Evolutionary conservation across 345 rosid genomes (phyloP), one percentile per base, ranked within the genome.

Genomic region (Rhizophora mangle): DNA sequence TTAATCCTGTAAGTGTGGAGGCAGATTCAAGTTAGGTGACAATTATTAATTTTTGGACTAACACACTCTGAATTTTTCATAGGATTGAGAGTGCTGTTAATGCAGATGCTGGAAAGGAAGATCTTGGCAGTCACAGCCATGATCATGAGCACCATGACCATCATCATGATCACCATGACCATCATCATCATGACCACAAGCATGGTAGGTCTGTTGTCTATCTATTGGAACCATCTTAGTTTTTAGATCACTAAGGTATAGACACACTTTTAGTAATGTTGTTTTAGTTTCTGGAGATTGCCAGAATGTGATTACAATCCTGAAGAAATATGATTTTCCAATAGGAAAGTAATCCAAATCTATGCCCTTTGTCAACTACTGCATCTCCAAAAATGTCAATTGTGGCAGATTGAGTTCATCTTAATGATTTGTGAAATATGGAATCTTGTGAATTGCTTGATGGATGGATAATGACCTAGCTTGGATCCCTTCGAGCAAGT

Each of bases 1-100:
- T 51, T 30, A 11, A 36, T 67, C 2, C 8, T 3, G 22, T 62
- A 39, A 61, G 20, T 29, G 31, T 19, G 22, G n/a, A 27, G 19
- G 21, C 19, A 30, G 9, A 13, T 67, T 8, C 21, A 27, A 22
- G 29, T 32, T 53, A 39, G n/a, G 20, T 36, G 24, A 36, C 36
- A 46, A 30, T 34, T 16, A 53, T 77, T 62, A 36, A 66, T 22
- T 46, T 68, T 10, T 60, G 57, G 67, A 10, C 63, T 74, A 63
- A 76, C 59, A 11, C 62, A 63, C 62, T 22, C 65, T 62, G 51
- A 57, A 61, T 43, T 60, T 60, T 68, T 82, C 47, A 18, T 83
- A 94, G 98, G 85, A 94, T 91, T 62, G 98, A 87, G 82, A 88
- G 89, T 83, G 75, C 89, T 62, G 88, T 94, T 47, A 81, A 68